A percentile compares a stretch with the other conserved stretches of the same genome.
phyloP scores from a whole-genome alignment of 208 protist species.

The Leishmania amazonensis region DNA sequence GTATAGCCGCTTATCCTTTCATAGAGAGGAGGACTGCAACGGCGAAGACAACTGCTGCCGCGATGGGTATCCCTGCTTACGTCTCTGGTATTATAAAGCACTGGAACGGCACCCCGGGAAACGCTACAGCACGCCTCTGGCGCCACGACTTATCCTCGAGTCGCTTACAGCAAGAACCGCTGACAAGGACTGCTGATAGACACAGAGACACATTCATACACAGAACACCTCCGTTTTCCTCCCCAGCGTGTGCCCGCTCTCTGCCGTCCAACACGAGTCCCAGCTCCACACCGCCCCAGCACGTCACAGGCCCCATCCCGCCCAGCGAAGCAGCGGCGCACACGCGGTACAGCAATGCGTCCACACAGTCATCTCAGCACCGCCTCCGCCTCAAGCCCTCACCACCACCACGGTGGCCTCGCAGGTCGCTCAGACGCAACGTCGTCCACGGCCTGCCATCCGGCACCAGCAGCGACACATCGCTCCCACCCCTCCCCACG shows the following conservation, averaged over 20 bases:
- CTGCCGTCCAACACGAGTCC: not conserved
- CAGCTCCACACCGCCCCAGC: not conserved
- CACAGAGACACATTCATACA: not conserved
- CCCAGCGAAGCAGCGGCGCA: not conserved
- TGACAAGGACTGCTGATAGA: not conserved
- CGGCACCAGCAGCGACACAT: not conserved
- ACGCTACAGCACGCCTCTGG: not conserved
- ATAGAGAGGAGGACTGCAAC: not conserved
- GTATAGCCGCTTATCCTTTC: not conserved
- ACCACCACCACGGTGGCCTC: not conserved
- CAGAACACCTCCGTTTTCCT: not conserved
- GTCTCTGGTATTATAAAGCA: not conserved
- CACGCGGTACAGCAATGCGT: not conserved
- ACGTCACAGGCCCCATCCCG: not conserved
- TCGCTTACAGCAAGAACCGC: not conserved
- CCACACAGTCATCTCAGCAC: not conserved
- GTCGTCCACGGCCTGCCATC: no score
- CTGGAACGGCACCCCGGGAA: not conserved
- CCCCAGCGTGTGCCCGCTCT: rapidly evolving
- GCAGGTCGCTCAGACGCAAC: not conserved
- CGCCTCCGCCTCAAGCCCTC: not conserved
- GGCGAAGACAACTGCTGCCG: not conserved
- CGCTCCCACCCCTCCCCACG: not conserved
- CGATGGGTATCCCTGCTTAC: not conserved
- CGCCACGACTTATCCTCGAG: no score